Base-by-base conservation (phyloP, 1,139 yeast species). In the Kluyveromyces marxianus region DNA sequence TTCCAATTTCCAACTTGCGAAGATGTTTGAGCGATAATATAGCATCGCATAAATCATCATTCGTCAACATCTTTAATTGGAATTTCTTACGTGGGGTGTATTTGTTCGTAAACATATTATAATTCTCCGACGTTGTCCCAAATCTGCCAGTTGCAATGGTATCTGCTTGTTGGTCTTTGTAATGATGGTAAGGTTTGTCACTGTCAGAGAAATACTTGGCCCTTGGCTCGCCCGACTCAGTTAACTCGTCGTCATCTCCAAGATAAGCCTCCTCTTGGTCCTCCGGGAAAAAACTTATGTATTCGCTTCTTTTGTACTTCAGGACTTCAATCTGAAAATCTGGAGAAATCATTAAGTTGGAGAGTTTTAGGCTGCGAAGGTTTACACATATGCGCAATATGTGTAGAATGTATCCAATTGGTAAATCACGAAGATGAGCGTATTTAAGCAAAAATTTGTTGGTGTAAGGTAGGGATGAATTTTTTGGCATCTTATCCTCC, bases 321-420 rank as follows among this genome's bases (percentile, higher is more conserved):
- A 40, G 37, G 14, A 47, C 41, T 26, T 37, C 37, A 25, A 83
- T 69, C 52, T 75, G 74, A 55, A 79, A 83, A 63, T 84, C 94
- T 25, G 69, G 65, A 14, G 82, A 78, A 21, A 83, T 60, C 1
- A 79, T 71, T 25, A 83, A 54, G 43, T 73, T 73, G n/a, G 77
- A 79, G 25, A 84, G 59, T 53, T 82, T 70, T 25, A 83, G 55
- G 6, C 65, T 57, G 7, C 58, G 63, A 37, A 83, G 56, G 52
- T 81, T 79, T 5, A 79, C 79, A 56, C 94, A 83, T 35, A 75
- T 63, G 36, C 72, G 72, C 36, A 84, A 59, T 39, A 83, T 57
- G 60, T 82, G 88, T 30, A 83, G 59, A 5, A 83, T 56, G 54
- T 78, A 76, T 0, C 92, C 94, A 41, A 81, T 67, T 0, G 94